These are phyloP conservation scores for Jamesozyma hellenica DNA, from an alignment of 805 yeast genomes.

Conservation along the genomic window DNA sequence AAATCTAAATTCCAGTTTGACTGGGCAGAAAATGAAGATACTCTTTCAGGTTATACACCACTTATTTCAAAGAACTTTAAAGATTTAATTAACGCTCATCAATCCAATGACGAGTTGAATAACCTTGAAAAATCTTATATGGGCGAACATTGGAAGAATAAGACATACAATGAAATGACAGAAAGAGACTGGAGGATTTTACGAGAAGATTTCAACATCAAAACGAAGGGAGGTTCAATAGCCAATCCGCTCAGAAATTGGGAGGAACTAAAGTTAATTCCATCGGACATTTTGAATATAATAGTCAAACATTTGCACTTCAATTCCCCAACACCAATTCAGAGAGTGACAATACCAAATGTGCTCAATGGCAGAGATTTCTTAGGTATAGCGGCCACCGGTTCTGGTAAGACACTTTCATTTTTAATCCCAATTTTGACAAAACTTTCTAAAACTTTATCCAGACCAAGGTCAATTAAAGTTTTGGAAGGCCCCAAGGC, in stretches of 20 bases:
- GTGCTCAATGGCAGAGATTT: constrained; percentile 55
- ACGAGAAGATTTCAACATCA: constrained; percentile 65
- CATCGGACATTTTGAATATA: constrained; percentile 32
- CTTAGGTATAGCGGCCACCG: constrained; percentile 91
- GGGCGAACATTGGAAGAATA: constrained; percentile 54
- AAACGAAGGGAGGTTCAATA: constrained; percentile 35
- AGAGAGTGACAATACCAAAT: constrained; percentile 73
- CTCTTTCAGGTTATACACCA: constrained; percentile 38
- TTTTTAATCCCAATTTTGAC: constrained; percentile 64
- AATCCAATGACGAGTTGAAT: background rate
- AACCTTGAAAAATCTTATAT: constrained; percentile 12
- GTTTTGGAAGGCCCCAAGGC: constrained; percentile 58
- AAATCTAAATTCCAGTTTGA: constrained; percentile 45
- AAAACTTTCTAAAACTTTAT: constrained; percentile 40
- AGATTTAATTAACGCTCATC: constrained; percentile 8
- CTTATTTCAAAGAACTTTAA: constrained; percentile 23
- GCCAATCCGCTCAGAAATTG: constrained; percentile 60
- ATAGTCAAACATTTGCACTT: constrained; percentile 37
- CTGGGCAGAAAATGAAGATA: constrained; percentile 65
- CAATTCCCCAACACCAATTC: constrained; percentile 77
- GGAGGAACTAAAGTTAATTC: constrained; percentile 48
- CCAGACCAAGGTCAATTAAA: constrained; percentile 37
- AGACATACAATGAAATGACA: constrained; percentile 55
- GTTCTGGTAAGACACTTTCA: constrained; percentile 89
- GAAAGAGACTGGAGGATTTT: constrained; percentile 84